Evolutionary conservation across 169 alveolate genomes (phyloP).

Genomic region (Eimeria sp.): DNA sequence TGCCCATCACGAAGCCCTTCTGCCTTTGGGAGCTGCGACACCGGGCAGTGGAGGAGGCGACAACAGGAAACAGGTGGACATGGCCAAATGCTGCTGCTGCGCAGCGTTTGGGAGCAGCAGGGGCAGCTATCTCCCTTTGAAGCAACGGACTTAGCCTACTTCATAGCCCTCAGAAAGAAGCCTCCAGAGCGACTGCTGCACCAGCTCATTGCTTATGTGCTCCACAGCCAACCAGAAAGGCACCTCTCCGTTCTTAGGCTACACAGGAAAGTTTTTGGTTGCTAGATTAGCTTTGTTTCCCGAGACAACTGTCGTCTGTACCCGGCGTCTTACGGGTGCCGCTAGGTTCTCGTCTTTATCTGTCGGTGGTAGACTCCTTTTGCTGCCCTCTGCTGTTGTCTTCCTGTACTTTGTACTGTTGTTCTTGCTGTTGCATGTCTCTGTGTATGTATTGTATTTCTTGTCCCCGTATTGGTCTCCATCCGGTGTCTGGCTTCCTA

Average conservation of each 20-base stretch:
- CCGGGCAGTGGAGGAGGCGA: not conserved
- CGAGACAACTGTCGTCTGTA: not conserved
- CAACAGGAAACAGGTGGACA: not conserved
- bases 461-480: not conserved
- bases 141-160: conserved; percentile 55
- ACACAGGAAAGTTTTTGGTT: conserved; percentile 33
- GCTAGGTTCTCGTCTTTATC: not conserved
- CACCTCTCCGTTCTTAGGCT: conserved; percentile 21
- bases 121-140: conserved; percentile 3
- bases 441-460: not conserved
- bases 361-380: not conserved
- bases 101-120: conserved; percentile 61
- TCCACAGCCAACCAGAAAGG: conserved; percentile 47
- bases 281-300: not conserved
- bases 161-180: conserved; percentile 27
- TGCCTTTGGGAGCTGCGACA: not conserved
- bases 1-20: not conserved
- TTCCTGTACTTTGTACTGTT: not conserved
- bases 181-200: conserved; percentile 67
- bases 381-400: not conserved
- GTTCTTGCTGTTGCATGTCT: not conserved
- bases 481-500: not conserved
- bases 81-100: conserved; percentile 29
- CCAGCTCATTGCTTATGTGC: conserved; percentile 31
- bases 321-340: not conserved